These are phyloP conservation scores for Coemansia sp. DNA, from an alignment of 192 early-diverging fungal species.

Conservation along the genomic window DNA sequence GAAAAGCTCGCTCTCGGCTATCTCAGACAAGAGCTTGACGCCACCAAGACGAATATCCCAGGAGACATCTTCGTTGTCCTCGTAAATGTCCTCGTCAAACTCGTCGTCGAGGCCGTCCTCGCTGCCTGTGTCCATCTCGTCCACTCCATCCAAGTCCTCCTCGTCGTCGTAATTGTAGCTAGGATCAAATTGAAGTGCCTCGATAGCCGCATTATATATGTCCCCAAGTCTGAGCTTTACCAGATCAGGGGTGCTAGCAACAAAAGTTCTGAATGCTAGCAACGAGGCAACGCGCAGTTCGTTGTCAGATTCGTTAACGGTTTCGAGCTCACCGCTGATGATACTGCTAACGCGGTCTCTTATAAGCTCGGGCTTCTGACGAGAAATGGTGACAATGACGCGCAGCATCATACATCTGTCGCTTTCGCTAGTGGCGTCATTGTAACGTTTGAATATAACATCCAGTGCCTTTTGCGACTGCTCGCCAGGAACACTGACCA, in stretches of 20 bases:
- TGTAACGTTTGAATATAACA: conserved; percentile 43
- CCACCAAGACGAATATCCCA: conserved; percentile 49
- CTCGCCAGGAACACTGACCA: conserved; percentile 36
- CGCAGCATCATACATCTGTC: conserved; percentile 37
- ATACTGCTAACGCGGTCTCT: conserved; percentile 18
- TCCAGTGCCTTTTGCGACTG: conserved; percentile 37
- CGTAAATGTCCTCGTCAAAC: conserved; percentile 51
- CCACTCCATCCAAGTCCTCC: conserved; percentile 6
- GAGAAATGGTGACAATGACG: conserved; percentile 47
- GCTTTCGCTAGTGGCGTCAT: conserved; percentile 18
- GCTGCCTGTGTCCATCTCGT: conserved; percentile 32
- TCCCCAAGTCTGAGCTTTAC: conserved; percentile 12
- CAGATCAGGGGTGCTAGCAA: conserved; percentile 23
- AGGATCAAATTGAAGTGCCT: conserved; percentile 38
- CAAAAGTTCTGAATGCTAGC: conserved; percentile 43
- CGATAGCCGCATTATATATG: conserved; percentile 27
- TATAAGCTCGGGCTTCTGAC: conserved; percentile 38
- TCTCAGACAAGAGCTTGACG: conserved; percentile 40
- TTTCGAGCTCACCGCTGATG: conserved; percentile 30
- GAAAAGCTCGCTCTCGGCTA: conserved; percentile 32
- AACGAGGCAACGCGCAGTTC: conserved; percentile 37
- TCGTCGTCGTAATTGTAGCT: conserved; percentile 46
- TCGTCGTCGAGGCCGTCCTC: conserved; percentile 41
- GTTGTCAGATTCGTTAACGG: conserved; percentile 27
- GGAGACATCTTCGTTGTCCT: conserved; percentile 47